These are phyloP conservation scores for Liriodendron chinense DNA, from an alignment of 164 flowering plant species.

Conservation along the genomic window DNA sequence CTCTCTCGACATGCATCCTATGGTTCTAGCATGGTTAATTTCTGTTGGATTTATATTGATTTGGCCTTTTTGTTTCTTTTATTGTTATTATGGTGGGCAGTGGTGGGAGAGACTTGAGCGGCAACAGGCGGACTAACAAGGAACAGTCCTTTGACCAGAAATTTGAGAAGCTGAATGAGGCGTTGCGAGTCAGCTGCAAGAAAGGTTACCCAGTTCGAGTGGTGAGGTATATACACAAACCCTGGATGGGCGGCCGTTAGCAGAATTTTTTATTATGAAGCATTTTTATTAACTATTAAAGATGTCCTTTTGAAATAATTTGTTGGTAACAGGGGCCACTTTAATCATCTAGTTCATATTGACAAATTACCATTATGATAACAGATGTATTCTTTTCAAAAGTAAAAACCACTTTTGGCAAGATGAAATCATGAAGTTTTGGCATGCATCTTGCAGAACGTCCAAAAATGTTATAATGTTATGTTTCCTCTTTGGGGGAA, in stretches of 20 bases:
- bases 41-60: background rate
- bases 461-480: background rate
- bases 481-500: background rate
- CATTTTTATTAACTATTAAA: no score
- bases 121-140: constrained; percentile 78
- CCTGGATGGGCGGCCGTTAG: background rate
- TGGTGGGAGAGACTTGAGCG: constrained; percentile 86
- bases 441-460: background rate
- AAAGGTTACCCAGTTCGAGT: constrained; percentile 92
- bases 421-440: background rate
- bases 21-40: background rate
- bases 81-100: constrained; percentile 25
- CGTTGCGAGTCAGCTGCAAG: constrained; percentile 64
- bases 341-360: background rate
- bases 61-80: background rate
- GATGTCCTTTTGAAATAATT: background rate
- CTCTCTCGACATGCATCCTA: background rate
- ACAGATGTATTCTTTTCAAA: background rate
- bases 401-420: background rate
- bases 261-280: background rate
- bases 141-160: constrained; percentile 67
- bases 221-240: constrained; percentile 47
- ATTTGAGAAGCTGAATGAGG: constrained; percentile 50
- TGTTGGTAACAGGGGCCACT: background rate
- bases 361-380: background rate